Evolutionary conservation across 306 rosid species (phyloP), one percentile per base, ranked within the genome.

Genomic region (Trifolium dubium): DNA sequence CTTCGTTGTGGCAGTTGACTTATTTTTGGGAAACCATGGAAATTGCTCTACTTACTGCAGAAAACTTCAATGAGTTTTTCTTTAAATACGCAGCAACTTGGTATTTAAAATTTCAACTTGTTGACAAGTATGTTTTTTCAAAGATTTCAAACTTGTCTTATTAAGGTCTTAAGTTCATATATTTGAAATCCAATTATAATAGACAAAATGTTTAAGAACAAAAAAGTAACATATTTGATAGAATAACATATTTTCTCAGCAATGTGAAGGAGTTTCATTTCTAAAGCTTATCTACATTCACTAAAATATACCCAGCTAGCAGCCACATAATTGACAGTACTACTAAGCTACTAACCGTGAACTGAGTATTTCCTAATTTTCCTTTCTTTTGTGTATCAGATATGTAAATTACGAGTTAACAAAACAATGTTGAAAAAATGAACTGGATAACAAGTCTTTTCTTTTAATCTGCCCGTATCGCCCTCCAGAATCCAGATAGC

Each of bases 401-500:
- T 30, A 30, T 5, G 15, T 13, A 14, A 18, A 11, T 64, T 61
- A 18, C 12, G 64, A 73, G 68, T 41, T 19, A 17, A 80, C 59
- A 68, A 56, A 50, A 51, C 13, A 11, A 61, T 18, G 41, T 17
- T 47, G 44, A 10, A 35, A 54, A 34, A 14, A 10, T 34, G 19
- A 44, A 61, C 34, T 30, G 39, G 41, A 71, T 53, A 32, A 5
- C 12, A 29, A 30, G 37, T 23, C 15, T 19, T 19, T 14, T 5
- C 5, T 30, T n/a, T 47, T 3, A 67, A 30, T 49, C 28, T 54
- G 55, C 54, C 9, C 49, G 18, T 64, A 54, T 40, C 6, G 34
- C 46, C 18, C 67, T 63, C 66, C 72, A 77, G 58, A 53, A 31
- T 31, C 43, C 51, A 71, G 40, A 28, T 14, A 53, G 53, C 43